Base-by-base conservation (phyloP, 345 rosid genomes). In the Bruguiera sexangula region DNA sequence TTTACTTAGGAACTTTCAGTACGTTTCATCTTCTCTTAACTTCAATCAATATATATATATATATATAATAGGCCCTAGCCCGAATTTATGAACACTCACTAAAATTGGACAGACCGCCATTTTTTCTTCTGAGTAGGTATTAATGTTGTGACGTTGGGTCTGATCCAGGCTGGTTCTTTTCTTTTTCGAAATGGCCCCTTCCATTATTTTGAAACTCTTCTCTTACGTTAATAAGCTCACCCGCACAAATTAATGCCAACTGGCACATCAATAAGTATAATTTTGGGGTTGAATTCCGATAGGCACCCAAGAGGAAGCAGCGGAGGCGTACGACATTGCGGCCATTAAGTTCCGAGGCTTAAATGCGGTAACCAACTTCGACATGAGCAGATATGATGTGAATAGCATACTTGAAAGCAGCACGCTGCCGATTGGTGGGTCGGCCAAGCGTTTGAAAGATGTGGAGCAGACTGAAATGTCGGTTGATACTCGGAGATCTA, bases 251-350 rank as follows among this genome's bases (percentile, higher is more conserved):
- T 43, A 15, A 43, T 43, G 50, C 6, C 5, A 43, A 43, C 50
- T 43, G 50, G 19, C 2, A 43, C 50, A 43, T 43, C 1, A 15
- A 43, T 15, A 1, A 10, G 16, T 39, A 39, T 11, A 11, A 39
- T 2, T 10, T 10, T 11, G 48, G 4, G 48, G 16, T 39, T 43
- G 50, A 43, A 43, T 43, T 43, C 18, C 18, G 50, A 43, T 18
- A 76, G 79, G 79, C 72, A 76, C 79, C 6, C 79, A 76, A 54
- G 79, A 76, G 27, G 79, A 76, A 76, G 79, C 79, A 30, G 79
- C 79, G 20, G 79, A 76, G 39, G 79, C 75, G 3, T 76, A 76
- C n/a, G 79, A 76, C 62, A 70, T 76, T 20, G 79, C 79, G 8
- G 79, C 79, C 59, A 76, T 76, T 70, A 76, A 76, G 34, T 76